Evolutionary conservation across 2,329 filamentous ascomycete species (phyloP).

Genomic region (Sclerotinia spermophila): DNA sequence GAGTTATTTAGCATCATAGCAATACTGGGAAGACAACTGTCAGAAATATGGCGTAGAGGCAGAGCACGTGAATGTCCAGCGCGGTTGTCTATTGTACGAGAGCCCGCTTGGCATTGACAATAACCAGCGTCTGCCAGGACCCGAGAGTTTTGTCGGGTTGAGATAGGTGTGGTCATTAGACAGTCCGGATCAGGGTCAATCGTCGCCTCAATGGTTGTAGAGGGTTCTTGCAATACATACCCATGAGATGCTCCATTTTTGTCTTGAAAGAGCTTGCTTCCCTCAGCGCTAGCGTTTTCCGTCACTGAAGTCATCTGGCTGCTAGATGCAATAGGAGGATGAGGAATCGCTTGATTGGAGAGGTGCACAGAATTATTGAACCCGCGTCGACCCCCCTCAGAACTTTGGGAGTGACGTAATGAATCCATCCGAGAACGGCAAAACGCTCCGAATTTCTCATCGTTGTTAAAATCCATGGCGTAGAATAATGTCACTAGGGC

Average conservation of each 20-base stretch:
- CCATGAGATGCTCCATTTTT: neutral
- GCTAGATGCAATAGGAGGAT: neutral
- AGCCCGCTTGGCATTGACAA: slow-evolving; percentile 1
- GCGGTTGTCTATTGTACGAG: neutral
- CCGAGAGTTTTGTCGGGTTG: slow-evolving; percentile 4
- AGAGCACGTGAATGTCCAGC: neutral
- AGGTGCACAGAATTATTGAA: slow-evolving; percentile 11
- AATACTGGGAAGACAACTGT: slow-evolving; percentile 6
- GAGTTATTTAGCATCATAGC: slow-evolving; percentile 10
- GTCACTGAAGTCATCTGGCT: neutral
- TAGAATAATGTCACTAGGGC: neutral
- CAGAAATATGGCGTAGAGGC: neutral
- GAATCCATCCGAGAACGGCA: neutral
- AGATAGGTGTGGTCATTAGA: slow-evolving; percentile 10
- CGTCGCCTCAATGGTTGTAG: slow-evolving; percentile 2
- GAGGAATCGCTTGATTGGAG: neutral
- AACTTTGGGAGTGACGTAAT: slow-evolving; percentile 9
- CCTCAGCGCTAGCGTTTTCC: neutral
- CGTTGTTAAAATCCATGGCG: neutral
- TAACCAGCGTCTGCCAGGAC: neutral
- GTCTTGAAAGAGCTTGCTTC: neutral
- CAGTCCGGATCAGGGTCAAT: slow-evolving; percentile 9
- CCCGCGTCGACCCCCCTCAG: slow-evolving; percentile 18
- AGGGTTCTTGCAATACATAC: neutral
- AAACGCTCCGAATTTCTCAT: neutral